Conservation (phyloP, 2,329 filamentous ascomycete genomes). For the Plenodomus lindquistii region DNA sequence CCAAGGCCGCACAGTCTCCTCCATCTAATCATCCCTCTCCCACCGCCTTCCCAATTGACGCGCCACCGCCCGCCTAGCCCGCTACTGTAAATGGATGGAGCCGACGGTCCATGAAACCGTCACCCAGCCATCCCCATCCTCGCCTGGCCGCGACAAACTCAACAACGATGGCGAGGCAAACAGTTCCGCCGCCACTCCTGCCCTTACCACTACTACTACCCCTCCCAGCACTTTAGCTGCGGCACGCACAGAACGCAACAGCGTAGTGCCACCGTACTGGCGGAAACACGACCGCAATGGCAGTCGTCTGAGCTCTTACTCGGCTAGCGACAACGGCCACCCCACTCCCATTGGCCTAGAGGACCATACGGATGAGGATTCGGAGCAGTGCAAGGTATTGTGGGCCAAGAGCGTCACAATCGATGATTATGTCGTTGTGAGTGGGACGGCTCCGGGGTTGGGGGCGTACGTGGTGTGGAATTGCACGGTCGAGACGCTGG, state of each 20-base stretch:
- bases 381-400: conserved; percentile 59
- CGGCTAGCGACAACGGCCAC: conserved; percentile 33
- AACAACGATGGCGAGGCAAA: not conserved
- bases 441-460: conserved; percentile 59
- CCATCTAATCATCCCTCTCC: not conserved
- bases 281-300: conserved; percentile 46
- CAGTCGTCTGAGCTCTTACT: conserved; percentile 41
- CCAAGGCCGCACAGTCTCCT: too few species aligned
- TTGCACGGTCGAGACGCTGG: conserved; percentile 82
- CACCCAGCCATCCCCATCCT: conserved; percentile 27
- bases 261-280: conserved; percentile 54
- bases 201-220: not conserved
- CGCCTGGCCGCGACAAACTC: conserved; percentile 24
- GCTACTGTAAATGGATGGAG: conserved; percentile 47
- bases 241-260: conserved; percentile 32
- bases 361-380: conserved; percentile 64
- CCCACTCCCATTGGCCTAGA: conserved; percentile 61
- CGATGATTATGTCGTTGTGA: conserved; percentile 65
- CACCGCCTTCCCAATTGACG: conserved; percentile 18
- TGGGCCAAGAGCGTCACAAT: conserved; percentile 67
- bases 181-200: too few species aligned
- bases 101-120: conserved; percentile 37
- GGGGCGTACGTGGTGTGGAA: conserved; percentile 98
- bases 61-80: conserved; percentile 27
- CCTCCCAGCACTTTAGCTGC: conserved; percentile 14